Base-by-base conservation (phyloP, 257 asterid species). In the Nicotiana knightiana region DNA sequence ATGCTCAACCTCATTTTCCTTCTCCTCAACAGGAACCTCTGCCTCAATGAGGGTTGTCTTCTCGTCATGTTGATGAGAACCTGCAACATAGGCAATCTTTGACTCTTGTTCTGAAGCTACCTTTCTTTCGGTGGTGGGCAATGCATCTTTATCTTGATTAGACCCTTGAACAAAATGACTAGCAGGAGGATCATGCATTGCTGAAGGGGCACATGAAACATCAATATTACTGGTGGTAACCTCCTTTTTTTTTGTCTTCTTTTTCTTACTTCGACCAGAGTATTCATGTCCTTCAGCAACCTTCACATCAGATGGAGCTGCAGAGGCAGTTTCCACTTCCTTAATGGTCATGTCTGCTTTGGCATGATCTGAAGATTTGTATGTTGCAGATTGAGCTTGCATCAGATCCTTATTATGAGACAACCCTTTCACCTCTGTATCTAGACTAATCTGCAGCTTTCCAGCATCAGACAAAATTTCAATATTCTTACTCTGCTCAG, bases 1-100 rank as follows among this genome's bases (percentile, higher is more conserved):
- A 57, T 39, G 58, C n/a, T 73, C 83, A 39, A 26, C 85, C 81
- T 87, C 76, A 62, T 78, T 86, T 75, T 71, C 85, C 79, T 85
- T 81, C 70, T 65, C 89, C 46, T 37, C 54, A n/a, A 82, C 21
- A 10, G 82, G 82, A 61, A 82, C 46, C 53, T 83, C 75, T 82
- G 78, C 81, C 82, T 80, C 83, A 28, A 21, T 85, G 65, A 55
- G 70, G 24, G 75, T 77, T 39, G 76, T 81, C 79, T 63, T 79
- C 53, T 43, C 76, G 59, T 61, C 80, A 83, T 88, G 73, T 75
- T 61, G 76, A 54, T 16, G 53, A 81, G 82, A 85, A 67, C 66
- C 82, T 33, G 48, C 81, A 51, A 48, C 61, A 77, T 83, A 61
- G 73, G 67, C n/a, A 58, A 86, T 84, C 83, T 84, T 55, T 75